Conservation (phyloP, 495 filamentous ascomycete genomes). For the Schizothecium vesticola region DNA sequence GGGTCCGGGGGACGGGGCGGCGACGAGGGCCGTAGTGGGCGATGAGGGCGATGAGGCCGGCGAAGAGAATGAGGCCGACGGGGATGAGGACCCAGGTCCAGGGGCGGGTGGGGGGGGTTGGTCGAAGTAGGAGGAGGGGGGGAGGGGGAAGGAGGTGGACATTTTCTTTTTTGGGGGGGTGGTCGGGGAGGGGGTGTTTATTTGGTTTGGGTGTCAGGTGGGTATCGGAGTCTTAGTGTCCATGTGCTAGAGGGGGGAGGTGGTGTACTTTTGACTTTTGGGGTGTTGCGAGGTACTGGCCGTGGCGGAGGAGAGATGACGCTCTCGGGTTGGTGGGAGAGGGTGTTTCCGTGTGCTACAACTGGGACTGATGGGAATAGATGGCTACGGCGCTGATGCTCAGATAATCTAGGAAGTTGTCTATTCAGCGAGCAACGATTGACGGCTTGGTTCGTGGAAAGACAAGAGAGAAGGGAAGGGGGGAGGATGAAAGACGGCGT, state of each 20-base stretch:
- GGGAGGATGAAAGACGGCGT: background rate
- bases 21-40: constrained; percentile 14
- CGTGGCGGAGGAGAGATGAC: no score
- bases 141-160: background rate
- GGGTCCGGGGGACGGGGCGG: background rate
- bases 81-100: constrained; percentile 25
- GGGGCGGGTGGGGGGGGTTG: background rate
- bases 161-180: background rate
- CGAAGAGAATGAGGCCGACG: constrained; percentile 15
- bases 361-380: no score
- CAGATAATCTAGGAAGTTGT: no score
- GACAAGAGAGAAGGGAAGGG: background rate
- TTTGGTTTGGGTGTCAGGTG: no score
- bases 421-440: background rate
- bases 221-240: no score
- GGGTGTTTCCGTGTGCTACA: no score
- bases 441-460: background rate
- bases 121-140: background rate
- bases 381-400: no score
- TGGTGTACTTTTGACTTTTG: no score
- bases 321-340: no score
- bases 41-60: constrained; percentile 14
- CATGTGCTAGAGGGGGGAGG: no score
- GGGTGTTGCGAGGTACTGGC: no score
- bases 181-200: no score